phyloP scores from a whole-genome alignment of 331 rosid species.

The Malus hybrid region DNA sequence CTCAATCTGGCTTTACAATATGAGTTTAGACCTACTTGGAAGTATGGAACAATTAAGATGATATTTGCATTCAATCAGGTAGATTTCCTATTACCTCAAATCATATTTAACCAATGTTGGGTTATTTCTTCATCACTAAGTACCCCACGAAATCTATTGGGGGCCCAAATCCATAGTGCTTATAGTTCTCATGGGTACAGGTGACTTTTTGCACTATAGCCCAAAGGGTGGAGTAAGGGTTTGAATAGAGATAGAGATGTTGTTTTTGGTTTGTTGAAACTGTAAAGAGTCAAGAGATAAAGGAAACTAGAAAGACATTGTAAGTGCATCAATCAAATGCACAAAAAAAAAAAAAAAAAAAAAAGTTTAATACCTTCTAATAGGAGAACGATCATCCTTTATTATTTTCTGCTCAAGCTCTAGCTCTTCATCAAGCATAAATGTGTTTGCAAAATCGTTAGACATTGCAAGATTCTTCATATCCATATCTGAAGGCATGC shows the following conservation, averaged over 20 bases:
- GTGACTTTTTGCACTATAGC: neutral
- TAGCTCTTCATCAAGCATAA: conserved; percentile 94
- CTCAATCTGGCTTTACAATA: neutral
- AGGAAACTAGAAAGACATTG: neutral
- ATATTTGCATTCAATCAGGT: too few relatives aligned
- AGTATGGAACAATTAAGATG: too few relatives aligned
- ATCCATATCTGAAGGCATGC: conserved; percentile 31
- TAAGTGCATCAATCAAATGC: neutral
- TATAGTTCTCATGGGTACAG: neutral
- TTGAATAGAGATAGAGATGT: neutral
- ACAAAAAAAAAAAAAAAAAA: neutral
- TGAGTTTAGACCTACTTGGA: neutral
- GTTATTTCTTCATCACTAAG: neutral
- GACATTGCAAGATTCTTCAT: conserved; percentile 35
- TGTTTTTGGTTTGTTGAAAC: neutral
- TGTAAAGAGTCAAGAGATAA: neutral
- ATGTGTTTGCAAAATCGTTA: conserved; percentile 70
- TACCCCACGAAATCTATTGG: neutral
- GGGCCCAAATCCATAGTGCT: neutral
- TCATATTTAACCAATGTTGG: neutral
- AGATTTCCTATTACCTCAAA: too few relatives aligned
- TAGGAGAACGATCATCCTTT: conserved; percentile 39
- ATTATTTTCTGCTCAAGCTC: conserved; percentile 67
- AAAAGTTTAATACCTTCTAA: conserved; percentile 39
- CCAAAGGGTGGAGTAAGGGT: neutral